These are phyloP conservation scores for Cymbopogon citratus DNA, from an alignment of 176 grass and related monocot genomes.

Conservation along the genomic window DNA sequence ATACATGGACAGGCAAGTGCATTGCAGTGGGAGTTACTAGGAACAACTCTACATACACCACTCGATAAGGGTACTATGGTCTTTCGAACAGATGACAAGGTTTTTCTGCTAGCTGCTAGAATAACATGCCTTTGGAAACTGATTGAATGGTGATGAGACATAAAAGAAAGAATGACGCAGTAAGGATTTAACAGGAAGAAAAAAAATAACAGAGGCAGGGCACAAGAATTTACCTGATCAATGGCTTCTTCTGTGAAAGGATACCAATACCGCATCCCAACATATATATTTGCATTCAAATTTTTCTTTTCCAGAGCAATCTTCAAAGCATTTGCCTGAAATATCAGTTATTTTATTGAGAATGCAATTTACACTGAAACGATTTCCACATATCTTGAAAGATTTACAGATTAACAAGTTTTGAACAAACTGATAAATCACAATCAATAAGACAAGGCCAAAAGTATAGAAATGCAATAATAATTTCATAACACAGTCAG, in stretches of 20 bases:
- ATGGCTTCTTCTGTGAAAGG: constrained; percentile 44
- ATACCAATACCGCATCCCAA: constrained; percentile 96
- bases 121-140: neutral
- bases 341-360: neutral
- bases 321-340: constrained; percentile 81
- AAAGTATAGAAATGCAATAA: neutral
- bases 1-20: neutral
- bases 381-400: neutral
- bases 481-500: neutral
- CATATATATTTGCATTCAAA: constrained; percentile 72
- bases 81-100: neutral
- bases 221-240: constrained; percentile 26
- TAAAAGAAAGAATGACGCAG: neutral
- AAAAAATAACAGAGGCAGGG: too few relatives aligned
- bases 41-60: neutral
- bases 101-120: neutral
- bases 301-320: constrained; percentile 57
- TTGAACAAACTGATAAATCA: neutral
- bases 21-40: neutral
- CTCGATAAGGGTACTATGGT: neutral
- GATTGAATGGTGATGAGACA: neutral
- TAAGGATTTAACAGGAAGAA: too few relatives aligned
- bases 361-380: constrained; percentile 2
- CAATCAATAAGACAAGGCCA: too few relatives aligned
- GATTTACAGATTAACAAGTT: neutral